Evolutionary conservation across 202 grass and related monocot genomes (phyloP).

Genomic region (Setaria italica): DNA sequence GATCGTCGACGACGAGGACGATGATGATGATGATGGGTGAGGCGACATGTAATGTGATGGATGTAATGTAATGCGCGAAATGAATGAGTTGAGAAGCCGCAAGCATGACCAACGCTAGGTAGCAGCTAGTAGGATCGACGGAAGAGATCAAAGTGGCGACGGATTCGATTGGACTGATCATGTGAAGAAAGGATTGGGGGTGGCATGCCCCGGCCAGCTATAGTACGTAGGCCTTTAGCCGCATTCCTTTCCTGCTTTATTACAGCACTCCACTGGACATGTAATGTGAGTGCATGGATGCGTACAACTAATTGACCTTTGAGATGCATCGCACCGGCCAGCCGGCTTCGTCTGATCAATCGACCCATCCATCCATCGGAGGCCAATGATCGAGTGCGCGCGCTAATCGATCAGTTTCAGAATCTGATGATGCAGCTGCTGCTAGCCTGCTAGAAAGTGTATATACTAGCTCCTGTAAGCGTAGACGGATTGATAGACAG

Average conservation of each 20-base stretch:
- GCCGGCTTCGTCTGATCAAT: background rate
- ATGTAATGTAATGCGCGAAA: constrained; percentile 23
- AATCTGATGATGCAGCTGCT: background rate
- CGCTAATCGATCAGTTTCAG: background rate
- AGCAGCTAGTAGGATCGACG: background rate
- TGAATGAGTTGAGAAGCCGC: background rate
- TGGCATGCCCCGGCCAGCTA: background rate
- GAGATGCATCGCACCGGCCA: background rate
- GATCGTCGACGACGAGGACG: background rate
- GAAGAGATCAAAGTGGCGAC: background rate
- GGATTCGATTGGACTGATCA: constrained; percentile 29
- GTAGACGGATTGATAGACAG: background rate
- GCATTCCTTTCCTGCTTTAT: background rate
- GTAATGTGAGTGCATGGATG: background rate
- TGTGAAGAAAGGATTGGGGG: background rate
- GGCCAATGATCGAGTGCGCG: background rate
- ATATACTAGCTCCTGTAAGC: background rate
- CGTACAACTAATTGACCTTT: background rate
- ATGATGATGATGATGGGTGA: background rate
- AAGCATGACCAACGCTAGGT: background rate
- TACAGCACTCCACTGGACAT: background rate
- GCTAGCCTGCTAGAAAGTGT: background rate
- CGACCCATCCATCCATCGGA: background rate
- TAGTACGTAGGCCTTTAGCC: background rate
- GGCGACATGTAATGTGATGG: constrained; percentile 13